Base-by-base conservation (phyloP, 2,329 filamentous ascomycete species). In the Aspergillus fischeri region DNA sequence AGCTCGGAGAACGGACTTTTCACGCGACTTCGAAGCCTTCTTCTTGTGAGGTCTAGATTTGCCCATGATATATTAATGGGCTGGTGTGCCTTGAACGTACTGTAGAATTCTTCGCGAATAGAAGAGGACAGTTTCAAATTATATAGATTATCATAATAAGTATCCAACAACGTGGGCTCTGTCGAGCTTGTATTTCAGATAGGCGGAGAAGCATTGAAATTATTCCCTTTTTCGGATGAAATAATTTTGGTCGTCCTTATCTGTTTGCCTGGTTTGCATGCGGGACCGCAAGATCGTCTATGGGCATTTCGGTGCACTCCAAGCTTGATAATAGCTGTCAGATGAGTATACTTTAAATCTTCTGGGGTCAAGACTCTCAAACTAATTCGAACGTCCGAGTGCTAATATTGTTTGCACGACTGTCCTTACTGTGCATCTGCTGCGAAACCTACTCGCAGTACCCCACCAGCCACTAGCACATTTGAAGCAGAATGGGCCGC, bases 21-120 rank as follows among this genome's bases (percentile, higher is more conserved):
- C 62, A 59, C 71, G 73, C 55, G 71, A 70, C 58, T 74, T 75
- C 50, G 73, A 70, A 58, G 71, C 65, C 60, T 76, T 77, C 57
- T 74, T 81, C 65, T 74, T 74, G 56, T 77, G 74, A 54, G 78
- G 76, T 70, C 78, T 80, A 53, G 80, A 79, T 72, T 81, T 82
- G 62, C 77, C 80, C 80, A 83, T 83, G 62, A 54, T 73, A 62
- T 61, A 50, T 58, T 59, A 50, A 25, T 52, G 53, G 25, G 51
- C 44, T 42, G 52, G 14, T 54, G n/a, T 27, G 42, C 35, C 44
- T 54, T 10, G 51, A 44, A 63, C 53, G 57, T 60, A 62, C 55
- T 61, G 29, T 56, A 8, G 5, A 41, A 24, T 53, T 27, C 35
- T 32, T 8, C n/a, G 20, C 17, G 35, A 54, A 54, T 11, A 58